phyloP scores from a whole-genome alignment of 129 eudicot species.

The Arctium minus region DNA sequence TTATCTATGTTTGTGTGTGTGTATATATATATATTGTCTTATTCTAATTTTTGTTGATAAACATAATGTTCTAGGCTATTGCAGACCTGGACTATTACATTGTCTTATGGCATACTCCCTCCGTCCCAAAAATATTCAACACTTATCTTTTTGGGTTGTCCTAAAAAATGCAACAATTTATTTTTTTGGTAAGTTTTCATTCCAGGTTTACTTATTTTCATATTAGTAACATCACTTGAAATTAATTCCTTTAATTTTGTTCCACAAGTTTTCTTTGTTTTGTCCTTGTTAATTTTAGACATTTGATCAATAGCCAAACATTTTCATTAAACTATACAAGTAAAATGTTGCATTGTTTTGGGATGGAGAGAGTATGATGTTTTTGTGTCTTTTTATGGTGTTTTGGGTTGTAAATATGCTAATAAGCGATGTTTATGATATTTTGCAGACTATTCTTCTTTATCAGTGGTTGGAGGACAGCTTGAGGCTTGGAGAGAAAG shows the following conservation, averaged over 20 bases:
- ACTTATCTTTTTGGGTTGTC: no score
- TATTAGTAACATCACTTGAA: neutral
- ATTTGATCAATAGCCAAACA: neutral
- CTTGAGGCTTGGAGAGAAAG: constrained; percentile 65
- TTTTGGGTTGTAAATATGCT: neutral
- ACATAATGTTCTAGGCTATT: neutral
- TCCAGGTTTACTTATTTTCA: neutral
- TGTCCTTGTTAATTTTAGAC: neutral
- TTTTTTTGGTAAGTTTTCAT: neutral
- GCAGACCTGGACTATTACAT: neutral
- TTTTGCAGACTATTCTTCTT: constrained; percentile 56
- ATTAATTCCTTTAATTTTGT: neutral
- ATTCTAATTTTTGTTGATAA: neutral
- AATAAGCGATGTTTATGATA: neutral
- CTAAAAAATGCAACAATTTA: neutral
- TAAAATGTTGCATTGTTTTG: neutral
- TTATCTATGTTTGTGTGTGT: neutral
- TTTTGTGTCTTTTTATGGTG: neutral
- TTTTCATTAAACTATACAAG: neutral
- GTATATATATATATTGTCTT: neutral
- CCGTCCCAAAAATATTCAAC: neutral
- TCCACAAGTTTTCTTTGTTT: neutral
- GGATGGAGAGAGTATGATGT: neutral
- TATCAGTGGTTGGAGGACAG: constrained; percentile 93
- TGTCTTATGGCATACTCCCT: neutral